Evolutionary conservation across 1,284 basidiomycete genomes (phyloP).

Genomic region (Pyrrhoderma lamaoense): DNA sequence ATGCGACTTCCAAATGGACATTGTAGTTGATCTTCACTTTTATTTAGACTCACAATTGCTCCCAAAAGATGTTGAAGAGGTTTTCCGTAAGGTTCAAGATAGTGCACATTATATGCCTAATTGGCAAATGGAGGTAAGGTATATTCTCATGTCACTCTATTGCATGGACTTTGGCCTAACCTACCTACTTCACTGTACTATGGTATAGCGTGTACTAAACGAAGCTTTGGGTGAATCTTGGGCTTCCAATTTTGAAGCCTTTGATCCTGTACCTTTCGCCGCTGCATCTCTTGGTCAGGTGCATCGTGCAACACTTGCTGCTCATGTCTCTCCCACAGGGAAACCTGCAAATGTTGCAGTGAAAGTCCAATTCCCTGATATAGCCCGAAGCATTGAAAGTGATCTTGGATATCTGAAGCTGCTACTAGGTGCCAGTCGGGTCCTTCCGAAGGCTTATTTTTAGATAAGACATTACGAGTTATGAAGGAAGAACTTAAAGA

Average conservation of each 20-base stretch:
- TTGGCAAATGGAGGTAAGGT: constrained; percentile 86
- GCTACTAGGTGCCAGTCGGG: constrained; percentile 69
- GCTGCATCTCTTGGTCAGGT: constrained; percentile 98
- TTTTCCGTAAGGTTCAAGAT: constrained; percentile 89
- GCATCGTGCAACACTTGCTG: constrained; percentile 66
- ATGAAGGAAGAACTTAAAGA: constrained; percentile 90
- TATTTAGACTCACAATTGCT: constrained; percentile 75
- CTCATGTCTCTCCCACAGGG: constrained; percentile 43
- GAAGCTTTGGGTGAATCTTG: constrained; percentile 74
- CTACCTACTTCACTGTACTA: not conserved
- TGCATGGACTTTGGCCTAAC: no score
- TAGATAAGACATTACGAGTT: constrained; percentile 83
- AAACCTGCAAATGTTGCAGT: constrained; percentile 68
- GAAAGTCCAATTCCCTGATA: constrained; percentile 96
- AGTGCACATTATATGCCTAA: constrained; percentile 98
- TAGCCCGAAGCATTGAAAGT: constrained; percentile 78
- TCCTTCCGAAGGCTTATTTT: constrained; percentile 86
- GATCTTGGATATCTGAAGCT: constrained; percentile 86
- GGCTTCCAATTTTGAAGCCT: constrained; percentile 64
- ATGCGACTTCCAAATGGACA: not conserved
- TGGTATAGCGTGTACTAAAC: constrained; percentile 63
- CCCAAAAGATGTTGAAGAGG: constrained; percentile 83
- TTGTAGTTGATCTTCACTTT: not conserved
- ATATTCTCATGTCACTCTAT: not conserved
- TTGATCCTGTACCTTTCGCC: constrained; percentile 86